A percentile compares a stretch with the other conserved stretches of the same genome.
phyloP scores from a whole-genome alignment of 2,329 filamentous ascomycete genomes.

The Sclerotinia subarctica region DNA sequence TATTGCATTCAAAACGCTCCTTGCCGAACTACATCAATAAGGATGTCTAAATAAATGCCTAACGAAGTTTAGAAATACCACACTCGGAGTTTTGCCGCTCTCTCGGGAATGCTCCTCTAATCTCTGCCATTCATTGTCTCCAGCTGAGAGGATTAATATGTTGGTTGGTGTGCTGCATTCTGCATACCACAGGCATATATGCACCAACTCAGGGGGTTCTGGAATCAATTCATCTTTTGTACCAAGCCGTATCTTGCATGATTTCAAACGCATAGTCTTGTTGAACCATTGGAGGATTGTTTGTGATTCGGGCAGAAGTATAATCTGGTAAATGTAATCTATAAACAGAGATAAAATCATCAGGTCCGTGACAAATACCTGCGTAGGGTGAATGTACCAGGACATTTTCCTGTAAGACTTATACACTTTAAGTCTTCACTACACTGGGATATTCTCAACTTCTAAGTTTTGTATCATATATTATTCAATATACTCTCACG shows the following conservation, averaged over 20 bases:
- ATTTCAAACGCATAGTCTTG: not conserved
- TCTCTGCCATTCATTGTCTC: not conserved
- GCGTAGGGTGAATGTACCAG: too few species aligned
- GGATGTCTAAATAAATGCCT: not conserved
- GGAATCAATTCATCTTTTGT: not conserved
- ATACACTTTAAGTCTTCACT: not conserved
- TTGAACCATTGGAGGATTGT: not conserved
- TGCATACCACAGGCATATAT: not conserved
- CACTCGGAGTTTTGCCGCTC: not conserved
- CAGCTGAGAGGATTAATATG: not conserved
- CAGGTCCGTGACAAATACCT: not conserved
- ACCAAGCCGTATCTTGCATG: not conserved
- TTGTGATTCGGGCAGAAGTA: not conserved
- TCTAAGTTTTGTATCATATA: not conserved
- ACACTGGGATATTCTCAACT: not conserved
- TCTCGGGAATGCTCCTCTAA: not conserved
- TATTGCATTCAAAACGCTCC: not conserved
- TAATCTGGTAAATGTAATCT: not conserved
- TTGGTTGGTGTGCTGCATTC: not conserved
- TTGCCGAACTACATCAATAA: too few species aligned
- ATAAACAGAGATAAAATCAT: not conserved
- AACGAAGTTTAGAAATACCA: not conserved
- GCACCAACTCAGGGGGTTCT: not conserved
- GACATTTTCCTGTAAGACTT: not conserved
- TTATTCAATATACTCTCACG: too few species aligned